Conservation (phyloP, 306 rosid genomes). For the Inga leiocalycina region DNA sequence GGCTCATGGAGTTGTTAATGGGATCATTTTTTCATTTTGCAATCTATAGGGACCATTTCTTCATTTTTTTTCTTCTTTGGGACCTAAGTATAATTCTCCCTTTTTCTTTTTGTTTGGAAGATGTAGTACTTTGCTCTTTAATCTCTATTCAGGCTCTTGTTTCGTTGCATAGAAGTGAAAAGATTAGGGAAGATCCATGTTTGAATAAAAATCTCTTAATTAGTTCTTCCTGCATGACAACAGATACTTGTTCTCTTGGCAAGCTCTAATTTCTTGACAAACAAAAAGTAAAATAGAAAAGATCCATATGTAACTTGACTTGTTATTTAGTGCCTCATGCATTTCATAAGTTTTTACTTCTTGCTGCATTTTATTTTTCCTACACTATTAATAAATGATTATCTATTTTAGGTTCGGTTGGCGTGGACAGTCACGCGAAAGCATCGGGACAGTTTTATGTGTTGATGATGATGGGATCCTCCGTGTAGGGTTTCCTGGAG, state of each 20-base stretch:
- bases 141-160: conserved; percentile 3
- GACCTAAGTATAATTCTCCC: no score
- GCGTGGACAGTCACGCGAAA: conserved; percentile 99
- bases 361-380: conserved; percentile 19
- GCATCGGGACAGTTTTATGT: conserved; percentile 95
- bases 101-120: not conserved
- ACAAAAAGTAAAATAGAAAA: not conserved
- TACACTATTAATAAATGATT: conserved; percentile 29
- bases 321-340: conserved; percentile 29
- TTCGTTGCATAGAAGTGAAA: not conserved
- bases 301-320: not conserved
- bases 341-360: conserved; percentile 4
- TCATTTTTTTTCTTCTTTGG: no score
- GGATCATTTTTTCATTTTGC: no score
- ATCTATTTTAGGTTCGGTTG: conserved; percentile 82
- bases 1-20: no score
- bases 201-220: conserved; percentile 9
- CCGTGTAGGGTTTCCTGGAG: conserved; percentile 99
- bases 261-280: not conserved
- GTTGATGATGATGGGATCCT: conserved; percentile 98
- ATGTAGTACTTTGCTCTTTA: not conserved
- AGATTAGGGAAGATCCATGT: not conserved
- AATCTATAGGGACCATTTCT: no score
- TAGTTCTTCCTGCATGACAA: conserved; percentile 10
- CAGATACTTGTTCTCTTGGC: conserved; percentile 18